Evolutionary conservation across 129 eudicot species (phyloP), one percentile per base, ranked within the genome.

Genomic region (Helichrysum umbraculigerum): DNA sequence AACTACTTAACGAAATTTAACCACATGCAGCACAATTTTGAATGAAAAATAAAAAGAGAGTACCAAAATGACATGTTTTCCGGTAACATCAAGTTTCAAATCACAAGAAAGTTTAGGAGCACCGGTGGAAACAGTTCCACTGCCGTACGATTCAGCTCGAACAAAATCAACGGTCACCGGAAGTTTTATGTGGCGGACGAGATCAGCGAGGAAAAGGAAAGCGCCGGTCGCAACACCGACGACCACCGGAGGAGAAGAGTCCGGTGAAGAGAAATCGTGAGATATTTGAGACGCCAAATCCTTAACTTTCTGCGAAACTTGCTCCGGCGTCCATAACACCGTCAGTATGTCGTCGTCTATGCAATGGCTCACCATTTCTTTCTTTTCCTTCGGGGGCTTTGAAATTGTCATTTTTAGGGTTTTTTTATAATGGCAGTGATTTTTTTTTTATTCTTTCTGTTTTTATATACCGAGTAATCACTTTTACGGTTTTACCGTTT

Each of bases 191-290:
- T 75, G 78, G 41, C 98, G 81, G 6, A 85, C 96, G 71, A 93
- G 90, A 77, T 93, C 98, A 10, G 97, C 97, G 0, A 85, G 83
- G 84, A 93, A 93, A n/a, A 90, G 73, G 61, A 93, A 90, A 0
- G 97, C 98, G 4, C 98, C 98, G 73, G 91, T 93, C 72, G 97
- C 98, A 16, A 93, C 98, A 44, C 91, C 98, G 29, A 93, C 87
- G 32, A 93, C 4, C 3, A 85, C 88, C 28, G 96, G 96, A 52
- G 83, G 8, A 5, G 84, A 19, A 10, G 66, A 35, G 10, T 25
- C 28, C 3, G 75, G 15, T 7, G 59, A 6, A 16, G 77, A 15
- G 19, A 79, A 72, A 12, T 44, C 17, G 1, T 10, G 4, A 17
- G 52, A 51, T 64, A 92, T 90, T 79, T 86, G 66, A 19, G 87